Percentiles rank a stretch among this genome's conserved stretches.
phyloP scores from a whole-genome alignment of 2,329 filamentous ascomycete species.

The Alternaria conjuncta region DNA sequence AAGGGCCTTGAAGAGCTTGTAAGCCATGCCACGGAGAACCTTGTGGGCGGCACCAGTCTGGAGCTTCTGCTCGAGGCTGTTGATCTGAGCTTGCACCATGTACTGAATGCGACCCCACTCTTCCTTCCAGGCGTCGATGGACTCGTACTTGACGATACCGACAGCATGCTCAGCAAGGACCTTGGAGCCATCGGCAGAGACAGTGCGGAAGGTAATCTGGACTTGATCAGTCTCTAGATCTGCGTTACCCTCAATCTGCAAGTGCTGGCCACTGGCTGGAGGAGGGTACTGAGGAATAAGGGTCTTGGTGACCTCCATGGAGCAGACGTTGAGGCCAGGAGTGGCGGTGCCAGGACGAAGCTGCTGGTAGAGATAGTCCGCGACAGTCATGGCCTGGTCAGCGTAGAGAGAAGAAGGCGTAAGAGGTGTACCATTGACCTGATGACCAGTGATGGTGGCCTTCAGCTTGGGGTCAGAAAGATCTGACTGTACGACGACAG shows the following conservation, averaged over 20 bases:
- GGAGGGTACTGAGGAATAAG: slow-evolving; percentile 65
- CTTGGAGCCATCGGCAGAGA: slow-evolving; percentile 64
- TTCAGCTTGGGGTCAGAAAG: slow-evolving; percentile 68
- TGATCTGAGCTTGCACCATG: slow-evolving; percentile 61
- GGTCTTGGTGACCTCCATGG: slow-evolving; percentile 73
- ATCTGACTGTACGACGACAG: slow-evolving; percentile 70
- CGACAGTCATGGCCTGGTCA: slow-evolving; percentile 70
- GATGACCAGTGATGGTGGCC: slow-evolving; percentile 67
- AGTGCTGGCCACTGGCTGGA: slow-evolving; percentile 61
- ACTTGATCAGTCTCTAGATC: slow-evolving; percentile 63
- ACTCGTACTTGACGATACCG: slow-evolving; percentile 67
- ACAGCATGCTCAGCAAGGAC: slow-evolving; percentile 66
- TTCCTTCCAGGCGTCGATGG: slow-evolving; percentile 65
- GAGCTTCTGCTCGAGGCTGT: slow-evolving; percentile 72
- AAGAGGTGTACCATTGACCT: slow-evolving; percentile 70
- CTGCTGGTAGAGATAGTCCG: slow-evolving; percentile 71
- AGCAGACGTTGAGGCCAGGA: slow-evolving; percentile 67
- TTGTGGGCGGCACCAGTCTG: slow-evolving; percentile 72
- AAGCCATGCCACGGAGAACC: slow-evolving; percentile 76
- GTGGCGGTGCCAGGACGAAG: slow-evolving; percentile 63
- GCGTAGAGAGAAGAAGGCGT: slow-evolving; percentile 70
- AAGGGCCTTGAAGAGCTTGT: slow-evolving; percentile 72
- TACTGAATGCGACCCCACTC: slow-evolving; percentile 72
- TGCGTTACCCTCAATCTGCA: slow-evolving; percentile 66
- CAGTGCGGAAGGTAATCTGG: slow-evolving; percentile 63